Evolutionary conservation across 1,284 basidiomycete genomes (phyloP).

Genomic region (Puccinia polysora): DNA sequence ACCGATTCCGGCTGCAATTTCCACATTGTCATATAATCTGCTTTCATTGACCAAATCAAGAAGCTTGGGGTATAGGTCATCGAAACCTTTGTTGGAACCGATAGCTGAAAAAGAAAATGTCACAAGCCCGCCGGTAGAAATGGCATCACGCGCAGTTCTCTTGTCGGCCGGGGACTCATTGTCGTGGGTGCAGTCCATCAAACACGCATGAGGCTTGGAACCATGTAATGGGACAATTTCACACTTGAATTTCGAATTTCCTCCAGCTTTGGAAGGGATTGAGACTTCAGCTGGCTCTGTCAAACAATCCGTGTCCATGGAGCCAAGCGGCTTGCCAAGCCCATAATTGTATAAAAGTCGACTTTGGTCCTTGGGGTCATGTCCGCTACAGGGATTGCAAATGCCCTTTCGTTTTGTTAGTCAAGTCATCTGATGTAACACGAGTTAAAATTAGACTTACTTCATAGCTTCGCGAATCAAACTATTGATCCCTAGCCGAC

Average conservation of each 20-base stretch:
- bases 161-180: slow-evolving; percentile 85
- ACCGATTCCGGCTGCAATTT: slow-evolving; percentile 60
- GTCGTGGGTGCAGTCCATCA: slow-evolving; percentile 93
- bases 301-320: slow-evolving; percentile 82
- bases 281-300: slow-evolving; percentile 61
- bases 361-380: slow-evolving; percentile 29
- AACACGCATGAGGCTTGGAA: slow-evolving; percentile 77
- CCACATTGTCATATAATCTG: slow-evolving; percentile 64
- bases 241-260: slow-evolving; percentile 53
- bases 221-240: slow-evolving; percentile 73
- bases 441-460: slow-evolving; percentile 42
- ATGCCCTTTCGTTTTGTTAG: no score
- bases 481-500: slow-evolving; percentile 82
- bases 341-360: slow-evolving; percentile 70
- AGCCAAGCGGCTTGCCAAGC: slow-evolving; percentile 83
- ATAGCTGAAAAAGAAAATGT: slow-evolving; percentile 79
- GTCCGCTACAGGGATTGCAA: background rate
- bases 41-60: slow-evolving; percentile 79
- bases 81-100: slow-evolving; percentile 90
- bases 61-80: slow-evolving; percentile 89
- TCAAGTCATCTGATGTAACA: no score
- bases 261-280: slow-evolving; percentile 54
- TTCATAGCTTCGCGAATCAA: slow-evolving; percentile 83
- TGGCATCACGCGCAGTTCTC: slow-evolving; percentile 81
- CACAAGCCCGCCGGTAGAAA: slow-evolving; percentile 82